Conservation (phyloP, 2,329 filamentous ascomycete genomes). For the Plenodomus lindquistii region DNA sequence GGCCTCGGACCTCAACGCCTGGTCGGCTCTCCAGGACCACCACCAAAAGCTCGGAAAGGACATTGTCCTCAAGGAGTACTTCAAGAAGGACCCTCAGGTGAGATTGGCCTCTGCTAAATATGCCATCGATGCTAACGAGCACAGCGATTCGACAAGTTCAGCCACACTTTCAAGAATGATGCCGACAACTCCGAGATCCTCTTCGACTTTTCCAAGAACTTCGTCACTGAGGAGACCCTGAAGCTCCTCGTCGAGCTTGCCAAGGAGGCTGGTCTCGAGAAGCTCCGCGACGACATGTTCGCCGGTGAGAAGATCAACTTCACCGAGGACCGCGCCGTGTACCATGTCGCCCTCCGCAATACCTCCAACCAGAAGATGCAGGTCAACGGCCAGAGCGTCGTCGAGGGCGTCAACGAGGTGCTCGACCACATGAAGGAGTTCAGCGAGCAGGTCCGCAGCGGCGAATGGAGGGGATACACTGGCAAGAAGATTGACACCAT, state of each 20-base stretch:
- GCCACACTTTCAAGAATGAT: conserved; percentile 77
- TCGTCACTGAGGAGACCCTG: conserved; percentile 90
- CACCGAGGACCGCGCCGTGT: conserved; percentile 94
- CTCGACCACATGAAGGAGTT: conserved; percentile 99
- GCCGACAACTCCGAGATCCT: conserved; percentile 84
- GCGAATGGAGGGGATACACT: conserved; percentile 95
- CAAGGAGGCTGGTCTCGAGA: conserved; percentile 85
- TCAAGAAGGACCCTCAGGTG: conserved; percentile 73
- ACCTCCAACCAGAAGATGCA: conserved; percentile 77
- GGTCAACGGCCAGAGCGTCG: conserved; percentile 91
- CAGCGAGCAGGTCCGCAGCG: conserved; percentile 89
- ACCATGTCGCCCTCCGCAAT: conserved; percentile 93
- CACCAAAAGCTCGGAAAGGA: conserved; percentile 83
- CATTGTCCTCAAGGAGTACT: conserved; percentile 92
- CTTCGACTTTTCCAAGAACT: conserved; percentile 99
- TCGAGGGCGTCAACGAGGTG: conserved; percentile 89
- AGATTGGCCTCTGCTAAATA: background rate
- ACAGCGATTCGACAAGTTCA: conserved; percentile 87
- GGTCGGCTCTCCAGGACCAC: conserved; percentile 89
- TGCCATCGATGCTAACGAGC: conserved; percentile 8
- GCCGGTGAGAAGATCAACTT: conserved; percentile 98
- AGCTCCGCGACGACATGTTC: conserved; percentile 97
- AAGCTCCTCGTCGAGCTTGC: conserved; percentile 86
- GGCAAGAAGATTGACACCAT: conserved; percentile 97
- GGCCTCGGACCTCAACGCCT: conserved; percentile 82